These are phyloP conservation scores for Monosporascus sp. DNA, from an alignment of 2,329 filamentous ascomycete species.

Conservation along the genomic window DNA sequence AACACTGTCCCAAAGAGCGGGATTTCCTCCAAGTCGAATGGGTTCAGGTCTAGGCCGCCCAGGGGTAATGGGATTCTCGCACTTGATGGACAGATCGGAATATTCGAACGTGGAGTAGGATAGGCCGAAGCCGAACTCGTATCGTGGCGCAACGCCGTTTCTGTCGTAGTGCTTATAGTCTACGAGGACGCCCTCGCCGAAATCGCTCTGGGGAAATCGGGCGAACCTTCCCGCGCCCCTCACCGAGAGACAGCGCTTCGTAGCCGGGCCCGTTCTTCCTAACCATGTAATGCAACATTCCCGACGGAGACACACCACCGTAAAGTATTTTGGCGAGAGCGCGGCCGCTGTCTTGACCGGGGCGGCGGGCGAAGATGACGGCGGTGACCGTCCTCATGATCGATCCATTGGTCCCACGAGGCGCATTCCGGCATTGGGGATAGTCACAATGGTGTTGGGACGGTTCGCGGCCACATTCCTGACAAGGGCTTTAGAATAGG, in stretches of 20 bases:
- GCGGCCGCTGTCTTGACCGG: constrained; percentile 60
- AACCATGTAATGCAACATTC: constrained; percentile 59
- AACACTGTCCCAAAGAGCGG: constrained; percentile 40
- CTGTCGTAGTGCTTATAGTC: constrained; percentile 62
- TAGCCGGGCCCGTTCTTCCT: constrained; percentile 50
- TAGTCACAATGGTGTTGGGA: constrained; percentile 56
- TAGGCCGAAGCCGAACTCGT: constrained; percentile 61
- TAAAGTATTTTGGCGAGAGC: constrained; percentile 54
- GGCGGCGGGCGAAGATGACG: constrained; percentile 57
- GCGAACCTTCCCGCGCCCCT: constrained; percentile 14
- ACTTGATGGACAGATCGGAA: constrained; percentile 32
- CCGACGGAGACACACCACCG: constrained; percentile 47
- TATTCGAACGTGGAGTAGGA: constrained; percentile 65
- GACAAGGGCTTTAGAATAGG: constrained; percentile 56
- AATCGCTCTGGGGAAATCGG: constrained; percentile 32
- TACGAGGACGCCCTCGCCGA: constrained; percentile 55
- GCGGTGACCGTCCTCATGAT: constrained; percentile 63
- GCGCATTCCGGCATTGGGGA: constrained; percentile 59
- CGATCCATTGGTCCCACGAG: constrained; percentile 60
- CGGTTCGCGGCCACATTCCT: constrained; percentile 55
- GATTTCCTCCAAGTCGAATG: constrained; percentile 37
- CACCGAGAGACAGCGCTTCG: constrained; percentile 44
- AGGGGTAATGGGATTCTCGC: too few relatives aligned
- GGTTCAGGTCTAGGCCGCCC: constrained; percentile 31
- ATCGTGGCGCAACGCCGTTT: constrained; percentile 52